These are phyloP conservation scores for Cyclotella atomus DNA, from an alignment of 108 stramenopile species.

Conservation along the genomic window DNA sequence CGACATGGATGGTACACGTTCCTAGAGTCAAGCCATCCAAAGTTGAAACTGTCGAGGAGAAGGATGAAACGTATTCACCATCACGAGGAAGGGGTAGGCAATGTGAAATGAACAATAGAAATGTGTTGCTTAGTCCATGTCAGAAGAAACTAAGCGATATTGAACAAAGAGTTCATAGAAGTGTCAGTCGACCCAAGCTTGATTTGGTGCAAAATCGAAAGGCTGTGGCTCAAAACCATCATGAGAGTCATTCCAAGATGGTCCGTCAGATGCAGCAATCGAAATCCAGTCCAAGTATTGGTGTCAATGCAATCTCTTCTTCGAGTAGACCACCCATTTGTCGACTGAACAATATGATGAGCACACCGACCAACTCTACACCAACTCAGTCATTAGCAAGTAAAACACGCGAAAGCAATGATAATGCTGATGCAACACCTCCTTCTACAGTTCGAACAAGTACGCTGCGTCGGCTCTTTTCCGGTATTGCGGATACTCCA, in stretches of 20 bases:
- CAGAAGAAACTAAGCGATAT: constrained; percentile 38
- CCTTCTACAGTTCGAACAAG: no score
- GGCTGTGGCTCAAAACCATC: constrained; percentile 18
- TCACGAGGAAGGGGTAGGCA: constrained; percentile 18
- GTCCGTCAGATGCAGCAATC: not conserved
- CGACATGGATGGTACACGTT: constrained; percentile 75
- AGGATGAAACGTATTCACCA: not conserved
- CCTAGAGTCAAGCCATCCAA: constrained; percentile 35
- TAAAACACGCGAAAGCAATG: no score
- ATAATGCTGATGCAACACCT: no score
- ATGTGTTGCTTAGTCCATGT: constrained; percentile 30
- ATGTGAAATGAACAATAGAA: constrained; percentile 9
- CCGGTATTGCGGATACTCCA: no score
- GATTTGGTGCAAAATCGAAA: constrained; percentile 25
- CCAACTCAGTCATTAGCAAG: no score
- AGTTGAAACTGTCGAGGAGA: not conserved
- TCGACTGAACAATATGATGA: no score
- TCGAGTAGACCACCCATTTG: no score
- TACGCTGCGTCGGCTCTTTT: no score
- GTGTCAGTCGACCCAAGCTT: constrained; percentile 17
- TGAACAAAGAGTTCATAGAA: constrained; percentile 20
- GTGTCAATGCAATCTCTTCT: no score
- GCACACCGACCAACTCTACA: no score
- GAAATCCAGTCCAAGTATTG: not conserved
- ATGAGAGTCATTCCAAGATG: not conserved